Percentiles rank a stretch among this genome's conserved stretches.
Evolutionary conservation across 2,329 filamentous ascomycete genomes (phyloP).

Genomic region (Kalmusia sp.): DNA sequence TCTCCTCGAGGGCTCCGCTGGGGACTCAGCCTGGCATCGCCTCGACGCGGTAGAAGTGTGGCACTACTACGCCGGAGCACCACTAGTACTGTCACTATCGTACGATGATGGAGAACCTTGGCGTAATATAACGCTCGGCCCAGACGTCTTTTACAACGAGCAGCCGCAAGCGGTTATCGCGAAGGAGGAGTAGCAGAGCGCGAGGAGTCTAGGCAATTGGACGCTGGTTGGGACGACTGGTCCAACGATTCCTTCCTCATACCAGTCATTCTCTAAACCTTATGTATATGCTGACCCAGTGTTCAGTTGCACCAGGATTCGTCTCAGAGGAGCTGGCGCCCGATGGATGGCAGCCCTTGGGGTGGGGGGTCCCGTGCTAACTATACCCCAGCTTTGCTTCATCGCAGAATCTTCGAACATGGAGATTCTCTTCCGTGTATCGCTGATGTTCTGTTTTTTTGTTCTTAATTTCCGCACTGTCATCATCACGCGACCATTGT

Average conservation of each 20-base stretch:
- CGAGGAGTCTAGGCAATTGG: constrained; percentile 55
- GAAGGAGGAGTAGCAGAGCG: constrained; percentile 56
- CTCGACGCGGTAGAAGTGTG: constrained; percentile 58
- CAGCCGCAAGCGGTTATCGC: constrained; percentile 9
- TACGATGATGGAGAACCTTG: constrained; percentile 48
- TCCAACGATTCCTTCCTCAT: background rate
- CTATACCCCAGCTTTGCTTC: too few relatives aligned
- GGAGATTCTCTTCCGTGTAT: too few relatives aligned
- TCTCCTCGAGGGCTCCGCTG: constrained; percentile 53
- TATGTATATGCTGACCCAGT: background rate
- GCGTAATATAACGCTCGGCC: constrained; percentile 45
- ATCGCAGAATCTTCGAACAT: too few relatives aligned
- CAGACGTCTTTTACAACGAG: background rate
- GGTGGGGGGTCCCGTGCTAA: too few relatives aligned
- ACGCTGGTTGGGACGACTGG: constrained; percentile 53
- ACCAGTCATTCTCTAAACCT: background rate
- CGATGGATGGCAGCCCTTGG: background rate
- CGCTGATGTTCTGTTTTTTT: too few relatives aligned
- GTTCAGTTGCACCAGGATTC: background rate
- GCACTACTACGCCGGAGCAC: constrained; percentile 63
- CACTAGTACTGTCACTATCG: constrained; percentile 55
- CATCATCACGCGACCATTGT: background rate
- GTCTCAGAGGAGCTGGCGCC: background rate
- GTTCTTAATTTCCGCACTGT: background rate
- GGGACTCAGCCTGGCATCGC: constrained; percentile 59